Conservation (phyloP, 2,329 filamentous ascomycete genomes). For the Sordariomycetes sp. region DNA sequence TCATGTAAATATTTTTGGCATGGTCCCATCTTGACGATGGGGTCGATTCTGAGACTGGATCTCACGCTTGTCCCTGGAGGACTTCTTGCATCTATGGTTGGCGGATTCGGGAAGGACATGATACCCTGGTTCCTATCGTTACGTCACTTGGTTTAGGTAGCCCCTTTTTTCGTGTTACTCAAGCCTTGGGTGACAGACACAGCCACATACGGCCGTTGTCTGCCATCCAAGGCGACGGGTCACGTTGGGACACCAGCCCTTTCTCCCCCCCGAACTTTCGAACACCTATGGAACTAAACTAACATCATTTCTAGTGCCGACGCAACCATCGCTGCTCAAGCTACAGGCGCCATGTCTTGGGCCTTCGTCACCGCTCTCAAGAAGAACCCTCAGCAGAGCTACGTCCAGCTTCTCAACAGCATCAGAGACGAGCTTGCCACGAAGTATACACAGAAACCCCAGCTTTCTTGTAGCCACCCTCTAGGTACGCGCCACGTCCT, state of each 20-base stretch:
- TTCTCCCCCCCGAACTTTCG: neutral
- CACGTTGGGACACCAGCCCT: conserved; percentile 23
- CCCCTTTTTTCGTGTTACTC: conserved; percentile 14
- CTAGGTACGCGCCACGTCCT: conserved; percentile 71
- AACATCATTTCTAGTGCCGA: conserved; percentile 55
- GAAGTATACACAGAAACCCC: conserved; percentile 90
- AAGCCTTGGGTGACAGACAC: conserved; percentile 32
- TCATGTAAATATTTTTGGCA: too few species aligned
- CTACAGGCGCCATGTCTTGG: conserved; percentile 97
- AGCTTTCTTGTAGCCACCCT: conserved; percentile 94
- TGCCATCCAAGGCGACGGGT: conserved; percentile 36
- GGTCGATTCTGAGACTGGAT: too few species aligned
- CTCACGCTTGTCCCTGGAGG: too few species aligned
- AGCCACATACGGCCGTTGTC: conserved; percentile 21
- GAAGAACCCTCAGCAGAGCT: conserved; percentile 97
- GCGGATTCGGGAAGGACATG: too few species aligned
- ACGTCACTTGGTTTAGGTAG: too few species aligned
- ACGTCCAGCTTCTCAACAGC: conserved; percentile 91
- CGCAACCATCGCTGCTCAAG: conserved; percentile 81
- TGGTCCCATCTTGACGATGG: too few species aligned
- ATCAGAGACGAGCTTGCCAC: conserved; percentile 84
- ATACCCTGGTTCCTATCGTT: too few species aligned
- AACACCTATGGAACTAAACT: neutral
- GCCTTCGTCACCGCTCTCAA: conserved; percentile 88
- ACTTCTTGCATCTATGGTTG: too few species aligned